Evolutionary conservation across 2,329 filamentous ascomycete genomes (phyloP).

Genomic region (Talaromyces piceae): DNA sequence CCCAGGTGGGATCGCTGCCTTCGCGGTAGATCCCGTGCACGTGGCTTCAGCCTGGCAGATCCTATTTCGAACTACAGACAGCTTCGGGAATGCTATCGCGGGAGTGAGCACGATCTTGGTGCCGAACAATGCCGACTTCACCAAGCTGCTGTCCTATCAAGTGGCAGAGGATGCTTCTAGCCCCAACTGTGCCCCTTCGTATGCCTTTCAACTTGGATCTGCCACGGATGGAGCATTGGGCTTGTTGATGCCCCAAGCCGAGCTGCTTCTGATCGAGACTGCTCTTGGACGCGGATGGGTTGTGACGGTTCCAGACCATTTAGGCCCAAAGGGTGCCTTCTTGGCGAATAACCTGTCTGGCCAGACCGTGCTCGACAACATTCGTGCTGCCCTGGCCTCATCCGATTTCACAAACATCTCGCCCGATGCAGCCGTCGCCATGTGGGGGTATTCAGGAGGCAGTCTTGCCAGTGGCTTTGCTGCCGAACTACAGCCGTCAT

Average conservation of each 20-base stretch:
- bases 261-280: conserved; percentile 25
- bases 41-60: conserved; percentile 26
- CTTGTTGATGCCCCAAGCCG: conserved; percentile 25
- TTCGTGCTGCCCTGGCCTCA: conserved; percentile 34
- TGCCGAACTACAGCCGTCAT: conserved; percentile 41
- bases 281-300: conserved; percentile 41
- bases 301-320: conserved; percentile 44
- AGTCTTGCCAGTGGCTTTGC: conserved; percentile 44
- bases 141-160: conserved; percentile 38
- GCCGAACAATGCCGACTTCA: conserved; percentile 24
- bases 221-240: conserved; percentile 30
- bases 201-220: conserved; percentile 29
- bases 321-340: conserved; percentile 40
- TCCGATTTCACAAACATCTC: conserved; percentile 23
- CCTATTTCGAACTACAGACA: conserved; percentile 35
- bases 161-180: conserved; percentile 24
- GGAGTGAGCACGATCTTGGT: conserved; percentile 35
- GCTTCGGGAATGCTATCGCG: conserved; percentile 26
- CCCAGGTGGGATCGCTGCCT: conserved; percentile 18
- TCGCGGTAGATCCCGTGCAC: conserved; percentile 17
- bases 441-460: conserved; percentile 54
- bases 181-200: conserved; percentile 22
- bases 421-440: conserved; percentile 26
- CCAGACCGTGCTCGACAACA: conserved; percentile 37
- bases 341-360: conserved; percentile 35